Evolutionary conservation across 352 stramenopile genomes (phyloP), one percentile per base, ranked within the genome.

Genomic region (Phytophthora pisi): DNA sequence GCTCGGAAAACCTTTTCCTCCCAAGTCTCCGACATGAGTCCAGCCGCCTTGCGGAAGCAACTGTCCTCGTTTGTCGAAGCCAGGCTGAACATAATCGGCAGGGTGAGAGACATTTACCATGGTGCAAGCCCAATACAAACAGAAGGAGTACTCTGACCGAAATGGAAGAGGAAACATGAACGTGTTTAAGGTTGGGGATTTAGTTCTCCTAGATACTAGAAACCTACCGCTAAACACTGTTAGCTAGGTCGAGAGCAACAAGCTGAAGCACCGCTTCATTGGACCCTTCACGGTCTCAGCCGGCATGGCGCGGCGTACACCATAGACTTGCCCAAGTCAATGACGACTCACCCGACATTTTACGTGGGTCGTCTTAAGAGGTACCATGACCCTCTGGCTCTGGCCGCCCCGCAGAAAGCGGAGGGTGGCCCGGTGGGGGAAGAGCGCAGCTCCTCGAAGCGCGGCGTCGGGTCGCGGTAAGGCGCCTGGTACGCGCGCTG

Each of bases 261-360:
- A 69, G 36, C 5, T 70, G 52, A 54, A 51, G 46, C 61, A 61
- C 10, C 56, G 61, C 24, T 74, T 62, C 51, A 66, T 74, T 57
- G 50, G 55, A 30, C 51, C 60, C 2, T 70, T 70, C n/a, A 30
- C 28, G 23, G 40, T 46, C 52, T 31, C 28, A 31, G 28, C 28
- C 28, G 28, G 0, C 28, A 31, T 6, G 28, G 28, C 28, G 28
- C 28, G 28, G 28, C 28, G 4, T 49, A 64, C 31, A 56, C 45
- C 18, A 55, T 64, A 5, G 49, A 75, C 36, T 50, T 42, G 36
- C 36, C 36, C 0, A 36, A 60, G 36, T 42, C 36, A 2, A 42
- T 42, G 36, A 42, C 9, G 36, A 42, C 36, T 13, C 36, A 42
- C 36, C 36, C 36, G 36, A 42, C 10, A 0, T 42, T n/a, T 16